Evolutionary conservation across 169 alveolate species (phyloP).

Genomic region (Miamiensis avidus): DNA sequence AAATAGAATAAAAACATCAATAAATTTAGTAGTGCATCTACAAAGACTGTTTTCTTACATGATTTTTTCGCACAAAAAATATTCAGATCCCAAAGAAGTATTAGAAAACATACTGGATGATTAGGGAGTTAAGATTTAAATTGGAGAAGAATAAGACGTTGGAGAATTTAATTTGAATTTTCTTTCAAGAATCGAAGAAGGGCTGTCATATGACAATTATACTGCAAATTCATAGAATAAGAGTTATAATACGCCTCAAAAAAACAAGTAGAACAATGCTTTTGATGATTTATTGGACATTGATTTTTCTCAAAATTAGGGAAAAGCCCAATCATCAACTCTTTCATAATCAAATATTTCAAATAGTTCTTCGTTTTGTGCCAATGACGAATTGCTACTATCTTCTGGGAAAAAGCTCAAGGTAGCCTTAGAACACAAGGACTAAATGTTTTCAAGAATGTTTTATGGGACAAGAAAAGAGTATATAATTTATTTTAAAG

Average conservation of each 20-base stretch:
- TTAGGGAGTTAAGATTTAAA: constrained; percentile 9
- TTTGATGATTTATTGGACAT: background rate
- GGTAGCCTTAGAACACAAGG: background rate
- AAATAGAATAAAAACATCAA: constrained; percentile 3
- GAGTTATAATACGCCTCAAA: background rate
- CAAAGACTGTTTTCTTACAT: constrained; percentile 7
- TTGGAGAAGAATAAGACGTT: constrained; percentile 21
- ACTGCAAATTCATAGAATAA: background rate
- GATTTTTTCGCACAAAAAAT: constrained; percentile 19
- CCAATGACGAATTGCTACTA: background rate
- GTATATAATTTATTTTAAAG: background rate
- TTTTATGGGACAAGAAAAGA: background rate
- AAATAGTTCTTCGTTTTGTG: background rate
- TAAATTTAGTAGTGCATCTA: constrained; percentile 1
- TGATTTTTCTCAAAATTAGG: background rate
- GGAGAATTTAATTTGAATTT: constrained; percentile 26
- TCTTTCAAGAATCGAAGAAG: constrained; percentile 23
- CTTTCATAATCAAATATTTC: constrained; percentile 1
- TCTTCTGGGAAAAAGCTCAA: background rate
- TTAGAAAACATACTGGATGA: constrained; percentile 26
- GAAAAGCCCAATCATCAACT: background rate
- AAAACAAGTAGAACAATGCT: background rate
- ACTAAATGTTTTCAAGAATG: background rate
- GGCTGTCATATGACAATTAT: constrained; percentile 1
- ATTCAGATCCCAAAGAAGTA: constrained; percentile 12